Evolutionary conservation across 257 asterid genomes (phyloP), one percentile per base, ranked within the genome.

Genomic region (Jaltomata sinuosa): DNA sequence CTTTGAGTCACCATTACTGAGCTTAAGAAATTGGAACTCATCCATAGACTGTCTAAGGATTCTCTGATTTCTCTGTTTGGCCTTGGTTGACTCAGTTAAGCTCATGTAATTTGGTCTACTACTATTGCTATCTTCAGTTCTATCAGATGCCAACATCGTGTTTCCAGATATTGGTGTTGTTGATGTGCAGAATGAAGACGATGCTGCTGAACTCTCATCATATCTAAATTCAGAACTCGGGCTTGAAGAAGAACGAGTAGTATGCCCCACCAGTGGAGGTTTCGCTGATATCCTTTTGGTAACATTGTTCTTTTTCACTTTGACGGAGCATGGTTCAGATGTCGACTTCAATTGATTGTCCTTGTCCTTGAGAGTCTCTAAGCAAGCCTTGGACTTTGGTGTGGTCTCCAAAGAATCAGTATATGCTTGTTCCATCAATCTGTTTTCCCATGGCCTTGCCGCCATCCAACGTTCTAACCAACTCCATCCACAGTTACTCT

Each of bases 391-490:
- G 72, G 91, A 55, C 49, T 67, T 90, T 40, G 91, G 92, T 65
- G 95, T 89, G 55, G 87, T 89, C 49, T 92, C 95, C 11, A 78
- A 15, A 11, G 80, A 47, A 34, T 86, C 89, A 8, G 65, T 69
- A 47, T 86, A 88, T 34, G 50, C 79, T 85, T 92, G 92, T 85
- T 92, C 98, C 93, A 94, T 92, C 45, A 94, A 72, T 83, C 98
- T 87, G 85, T 91, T 96, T 87, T 96, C 99, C 99, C 99, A 94
- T 2, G 98, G 99, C 88, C 91, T 94, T 27, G 98, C 98, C 22
- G 98, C 95, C 98, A 95, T 97, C 99, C 98, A 95, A 29, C 98
- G 88, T 81, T 97, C 98, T 34, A 94, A 90, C 98, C 99, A 97
- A 93, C 97, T 97, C 99, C 99, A 96, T 21, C 97, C 94, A 32